Evolutionary conservation across 345 rosid species (phyloP).

Genomic region (Raphanus sativus): DNA sequence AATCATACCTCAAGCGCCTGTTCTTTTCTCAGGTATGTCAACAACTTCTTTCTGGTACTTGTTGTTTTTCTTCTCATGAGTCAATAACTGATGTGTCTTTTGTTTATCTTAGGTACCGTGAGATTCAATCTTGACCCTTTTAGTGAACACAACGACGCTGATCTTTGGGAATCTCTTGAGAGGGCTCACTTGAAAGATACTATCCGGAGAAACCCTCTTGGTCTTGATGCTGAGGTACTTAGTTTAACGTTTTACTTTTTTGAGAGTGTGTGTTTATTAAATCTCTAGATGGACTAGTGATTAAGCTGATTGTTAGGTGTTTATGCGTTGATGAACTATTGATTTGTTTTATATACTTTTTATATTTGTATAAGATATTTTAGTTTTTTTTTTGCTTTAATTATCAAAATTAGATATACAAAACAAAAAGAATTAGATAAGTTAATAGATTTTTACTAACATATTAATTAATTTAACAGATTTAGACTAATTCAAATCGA

Average conservation of each 20-base stretch:
- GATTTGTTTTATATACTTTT: no score
- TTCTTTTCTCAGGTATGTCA: conserved; percentile 58
- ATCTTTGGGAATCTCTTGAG: conserved; percentile 55
- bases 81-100: not conserved
- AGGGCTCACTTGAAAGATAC: conserved; percentile 39
- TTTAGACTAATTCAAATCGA: not conserved
- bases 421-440: no score
- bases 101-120: conserved; percentile 49
- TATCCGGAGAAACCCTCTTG: conserved; percentile 40
- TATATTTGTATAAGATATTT: no score
- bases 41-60: not conserved
- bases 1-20: conserved; percentile 87
- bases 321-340: no score
- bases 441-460: not conserved
- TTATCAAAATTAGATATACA: not conserved
- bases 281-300: no score
- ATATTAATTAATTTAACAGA: no score
- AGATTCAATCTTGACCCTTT: conserved; percentile 83
- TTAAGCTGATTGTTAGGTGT: no score
- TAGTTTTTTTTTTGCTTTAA: no score
- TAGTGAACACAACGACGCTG: conserved; percentile 65
- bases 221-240: conserved; percentile 46
- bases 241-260: no score
- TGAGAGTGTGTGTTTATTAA: no score
- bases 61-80: not conserved